phyloP scores from a whole-genome alignment of 768 basidiomycete species.

The Auricularia sp. region DNA sequence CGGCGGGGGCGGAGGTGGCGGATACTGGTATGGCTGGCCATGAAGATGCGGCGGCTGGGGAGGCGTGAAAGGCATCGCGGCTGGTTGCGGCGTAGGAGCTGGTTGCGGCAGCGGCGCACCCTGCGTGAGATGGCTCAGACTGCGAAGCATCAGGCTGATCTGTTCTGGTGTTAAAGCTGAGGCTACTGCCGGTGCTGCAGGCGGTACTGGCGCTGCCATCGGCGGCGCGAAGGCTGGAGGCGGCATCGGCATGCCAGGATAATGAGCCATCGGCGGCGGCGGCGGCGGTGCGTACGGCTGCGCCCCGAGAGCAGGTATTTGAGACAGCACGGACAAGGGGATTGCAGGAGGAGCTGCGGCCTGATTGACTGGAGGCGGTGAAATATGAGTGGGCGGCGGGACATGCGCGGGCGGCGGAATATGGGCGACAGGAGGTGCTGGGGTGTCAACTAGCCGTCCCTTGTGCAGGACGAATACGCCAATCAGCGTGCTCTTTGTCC shows the following conservation, averaged over 20 bases:
- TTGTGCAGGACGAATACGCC: slow-evolving; percentile 81
- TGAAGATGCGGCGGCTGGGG: slow-evolving; percentile 2
- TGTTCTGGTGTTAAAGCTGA: slow-evolving; percentile 69
- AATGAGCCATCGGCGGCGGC: slow-evolving; percentile 7
- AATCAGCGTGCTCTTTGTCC: slow-evolving; percentile 58
- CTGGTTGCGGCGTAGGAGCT: slow-evolving; percentile 9
- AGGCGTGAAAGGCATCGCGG: background rate
- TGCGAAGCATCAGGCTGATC: slow-evolving; percentile 54
- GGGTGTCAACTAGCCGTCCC: slow-evolving; percentile 51
- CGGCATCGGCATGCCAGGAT: slow-evolving; percentile 8
- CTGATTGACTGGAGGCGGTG: too few species aligned
- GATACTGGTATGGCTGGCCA: slow-evolving; percentile 5
- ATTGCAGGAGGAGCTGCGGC: slow-evolving; percentile 11
- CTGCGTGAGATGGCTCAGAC: slow-evolving; percentile 37
- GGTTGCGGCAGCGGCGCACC: slow-evolving; percentile 20
- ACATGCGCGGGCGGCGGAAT: background rate
- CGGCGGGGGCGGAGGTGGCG: slow-evolving; percentile 12
- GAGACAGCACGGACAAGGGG: slow-evolving; percentile 3
- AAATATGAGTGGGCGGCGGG: slow-evolving; percentile 9
- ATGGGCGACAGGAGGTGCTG: slow-evolving; percentile 3
- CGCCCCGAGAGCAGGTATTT: slow-evolving; percentile 9
- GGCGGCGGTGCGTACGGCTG: slow-evolving; percentile 9
- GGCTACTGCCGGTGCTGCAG: slow-evolving; percentile 55
- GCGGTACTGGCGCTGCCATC: background rate
- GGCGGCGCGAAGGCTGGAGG: background rate